Evolutionary conservation across 352 stramenopile genomes (phyloP).

Genomic region (Globisporangium recalcitrans): DNA sequence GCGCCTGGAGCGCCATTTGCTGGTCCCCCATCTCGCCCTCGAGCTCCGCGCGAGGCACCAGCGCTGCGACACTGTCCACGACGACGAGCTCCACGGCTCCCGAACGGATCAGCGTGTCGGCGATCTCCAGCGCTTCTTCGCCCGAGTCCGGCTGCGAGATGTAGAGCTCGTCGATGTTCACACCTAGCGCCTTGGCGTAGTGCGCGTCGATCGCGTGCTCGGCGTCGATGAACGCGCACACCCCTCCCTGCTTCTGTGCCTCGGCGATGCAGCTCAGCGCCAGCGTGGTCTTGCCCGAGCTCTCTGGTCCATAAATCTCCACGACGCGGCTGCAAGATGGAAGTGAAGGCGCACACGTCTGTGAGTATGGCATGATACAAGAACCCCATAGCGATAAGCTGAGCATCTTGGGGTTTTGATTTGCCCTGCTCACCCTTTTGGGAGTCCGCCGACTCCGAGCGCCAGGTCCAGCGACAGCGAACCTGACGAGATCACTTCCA

Average conservation of each 20-base stretch:
- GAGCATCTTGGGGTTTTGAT: background rate
- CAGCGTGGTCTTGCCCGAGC: slow-evolving; percentile 97
- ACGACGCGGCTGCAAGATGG: slow-evolving; percentile 84
- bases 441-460: slow-evolving; percentile 91
- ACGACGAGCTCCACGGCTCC: slow-evolving; percentile 97
- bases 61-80: slow-evolving; percentile 95
- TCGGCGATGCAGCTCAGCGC: slow-evolving; percentile 96
- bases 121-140: slow-evolving; percentile 98
- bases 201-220: slow-evolving; percentile 97
- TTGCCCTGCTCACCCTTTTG: slow-evolving; percentile 67
- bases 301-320: slow-evolving; percentile 99
- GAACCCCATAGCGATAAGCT: background rate
- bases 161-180: slow-evolving; percentile 95
- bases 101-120: slow-evolving; percentile 95
- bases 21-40: slow-evolving; percentile 94
- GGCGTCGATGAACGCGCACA: slow-evolving; percentile 97
- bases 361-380: background rate
- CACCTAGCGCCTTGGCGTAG: slow-evolving; percentile 91
- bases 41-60: slow-evolving; percentile 95
- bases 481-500: slow-evolving; percentile 93
- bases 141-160: slow-evolving; percentile 97
- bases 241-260: slow-evolving; percentile 92
- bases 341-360: too few relatives aligned
- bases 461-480: slow-evolving; percentile 92
- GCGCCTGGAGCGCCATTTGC: slow-evolving; percentile 96